Base-by-base conservation (phyloP, 345 rosid species). In the Leavenworthia alabamica region DNA sequence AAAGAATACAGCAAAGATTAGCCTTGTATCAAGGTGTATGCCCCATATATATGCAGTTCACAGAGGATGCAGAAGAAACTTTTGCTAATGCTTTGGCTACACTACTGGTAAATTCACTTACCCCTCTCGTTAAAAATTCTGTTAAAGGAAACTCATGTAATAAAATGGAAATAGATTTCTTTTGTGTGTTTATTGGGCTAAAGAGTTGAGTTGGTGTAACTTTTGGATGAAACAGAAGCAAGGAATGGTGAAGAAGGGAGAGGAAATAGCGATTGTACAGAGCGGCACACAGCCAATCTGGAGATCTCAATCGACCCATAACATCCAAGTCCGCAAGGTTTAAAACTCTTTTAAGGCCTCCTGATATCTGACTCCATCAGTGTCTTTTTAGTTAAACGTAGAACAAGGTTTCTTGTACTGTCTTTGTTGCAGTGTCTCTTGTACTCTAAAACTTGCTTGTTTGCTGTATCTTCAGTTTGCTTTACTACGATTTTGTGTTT, bases 1-100 rank as follows among this genome's bases (percentile, higher is more conserved):
- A 87, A 80, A 83, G 73, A 77, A 81, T 87, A 74, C 89, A 84
- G 23, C 97, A 89, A 75, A 80, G 97, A 62, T 64, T 93, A 69
- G 95, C 99, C 48, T 74, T 87, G 55, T 93, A 93, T 74, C 96
- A 89, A 80, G 99, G 99, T 64, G 95, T 87, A 42, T 93, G 96
- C 47, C 90, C 99, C 49, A 79, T 93, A 55, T 83, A 77, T 82
- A 80, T 89, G 90, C 83, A 87, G 71, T 93, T 93, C 75, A 72
- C 85, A n/a, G 91, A 84, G 68, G 97, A 93, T 78, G 92, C 97
- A 27, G 99, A 93, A 75, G 86, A 87, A 39, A 87, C 96, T 16
- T 93, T 93, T 53, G 73, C 72, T 22, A 81, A 80, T 55, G 96
- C 99, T 58, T 77, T 93, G 61, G 79, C 72, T 50, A 54, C 86